Conservation (phyloP, 2,329 filamentous ascomycete species). For the Alternaria angustiovoidea region DNA sequence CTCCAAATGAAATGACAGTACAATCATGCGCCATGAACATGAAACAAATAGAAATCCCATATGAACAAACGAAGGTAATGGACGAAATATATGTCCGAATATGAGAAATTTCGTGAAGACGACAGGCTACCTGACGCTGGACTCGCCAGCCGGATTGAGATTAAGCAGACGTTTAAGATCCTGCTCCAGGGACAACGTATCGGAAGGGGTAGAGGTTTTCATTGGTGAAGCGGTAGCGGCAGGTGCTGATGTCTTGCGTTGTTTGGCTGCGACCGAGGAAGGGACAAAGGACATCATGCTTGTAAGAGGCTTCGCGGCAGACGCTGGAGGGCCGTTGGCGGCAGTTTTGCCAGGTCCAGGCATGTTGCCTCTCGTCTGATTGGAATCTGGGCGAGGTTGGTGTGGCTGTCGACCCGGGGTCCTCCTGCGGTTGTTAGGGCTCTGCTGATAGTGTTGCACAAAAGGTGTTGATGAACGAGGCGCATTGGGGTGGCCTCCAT, state of each 20-base stretch:
- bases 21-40: slow-evolving; percentile 31
- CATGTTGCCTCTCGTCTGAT: slow-evolving; percentile 24
- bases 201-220: slow-evolving; percentile 24
- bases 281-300: slow-evolving; percentile 47
- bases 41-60: slow-evolving; percentile 26
- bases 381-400: slow-evolving; percentile 36
- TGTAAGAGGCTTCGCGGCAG: slow-evolving; percentile 32
- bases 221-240: slow-evolving; percentile 24
- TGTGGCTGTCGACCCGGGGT: slow-evolving; percentile 34
- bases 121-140: slow-evolving; percentile 33
- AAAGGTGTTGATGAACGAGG: slow-evolving; percentile 40
- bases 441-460: slow-evolving; percentile 32
- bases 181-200: slow-evolving; percentile 44
- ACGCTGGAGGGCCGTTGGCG: slow-evolving; percentile 20
- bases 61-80: slow-evolving; percentile 34
- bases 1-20: slow-evolving; percentile 27
- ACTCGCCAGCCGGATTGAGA: slow-evolving; percentile 33
- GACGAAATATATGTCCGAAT: slow-evolving; percentile 35
- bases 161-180: slow-evolving; percentile 50
- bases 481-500: slow-evolving; percentile 21
- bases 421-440: slow-evolving; percentile 34
- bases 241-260: slow-evolving; percentile 33
- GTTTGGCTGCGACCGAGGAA: slow-evolving; percentile 48
- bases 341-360: slow-evolving; percentile 24
- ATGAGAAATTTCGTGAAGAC: slow-evolving; percentile 23